Evolutionary conservation across 2,329 filamentous ascomycete genomes (phyloP).

Genomic region (Epichloe amarillans): DNA sequence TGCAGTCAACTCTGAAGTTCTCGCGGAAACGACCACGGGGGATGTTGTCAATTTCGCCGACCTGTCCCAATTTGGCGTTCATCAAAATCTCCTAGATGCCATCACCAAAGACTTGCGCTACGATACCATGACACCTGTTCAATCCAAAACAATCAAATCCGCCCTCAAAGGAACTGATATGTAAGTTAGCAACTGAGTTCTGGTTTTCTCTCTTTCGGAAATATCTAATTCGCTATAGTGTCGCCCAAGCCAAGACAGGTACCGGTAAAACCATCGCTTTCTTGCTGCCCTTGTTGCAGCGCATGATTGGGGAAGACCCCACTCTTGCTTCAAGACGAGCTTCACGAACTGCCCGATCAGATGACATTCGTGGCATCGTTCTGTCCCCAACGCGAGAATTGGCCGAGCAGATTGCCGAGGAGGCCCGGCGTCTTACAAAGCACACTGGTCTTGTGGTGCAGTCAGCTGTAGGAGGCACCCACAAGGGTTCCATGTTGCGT

Average conservation of each 20-base stretch:
- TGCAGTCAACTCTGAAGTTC: slow-evolving; percentile 11
- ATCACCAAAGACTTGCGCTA: slow-evolving; percentile 64
- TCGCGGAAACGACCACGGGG: slow-evolving; percentile 11
- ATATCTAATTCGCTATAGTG: slow-evolving; percentile 30
- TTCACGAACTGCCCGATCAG: slow-evolving; percentile 24
- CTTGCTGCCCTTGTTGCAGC: slow-evolving; percentile 72
- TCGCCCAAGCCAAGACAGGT: slow-evolving; percentile 92
- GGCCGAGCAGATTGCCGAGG: slow-evolving; percentile 66
- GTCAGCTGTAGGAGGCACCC: slow-evolving; percentile 84
- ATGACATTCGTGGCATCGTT: slow-evolving; percentile 56
- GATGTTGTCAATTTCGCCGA: slow-evolving; percentile 29
- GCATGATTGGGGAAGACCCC: slow-evolving; percentile 54
- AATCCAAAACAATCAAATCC: slow-evolving; percentile 68
- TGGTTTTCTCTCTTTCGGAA: neutral
- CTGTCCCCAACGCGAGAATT: slow-evolving; percentile 72
- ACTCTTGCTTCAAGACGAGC: slow-evolving; percentile 37
- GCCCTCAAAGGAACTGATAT: slow-evolving; percentile 71
- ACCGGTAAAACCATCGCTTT: slow-evolving; percentile 96
- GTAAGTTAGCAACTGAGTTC: slow-evolving; percentile 37
- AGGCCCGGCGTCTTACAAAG: slow-evolving; percentile 55
- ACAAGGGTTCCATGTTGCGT: slow-evolving; percentile 54
- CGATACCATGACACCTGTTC: slow-evolving; percentile 83
- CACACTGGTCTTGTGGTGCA: slow-evolving; percentile 54
- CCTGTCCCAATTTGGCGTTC: slow-evolving; percentile 36
- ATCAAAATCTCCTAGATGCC: slow-evolving; percentile 50